Evolutionary conservation across 805 yeast species (phyloP).

Genomic region (Saccharomycopsis oosterbeekiorum): DNA sequence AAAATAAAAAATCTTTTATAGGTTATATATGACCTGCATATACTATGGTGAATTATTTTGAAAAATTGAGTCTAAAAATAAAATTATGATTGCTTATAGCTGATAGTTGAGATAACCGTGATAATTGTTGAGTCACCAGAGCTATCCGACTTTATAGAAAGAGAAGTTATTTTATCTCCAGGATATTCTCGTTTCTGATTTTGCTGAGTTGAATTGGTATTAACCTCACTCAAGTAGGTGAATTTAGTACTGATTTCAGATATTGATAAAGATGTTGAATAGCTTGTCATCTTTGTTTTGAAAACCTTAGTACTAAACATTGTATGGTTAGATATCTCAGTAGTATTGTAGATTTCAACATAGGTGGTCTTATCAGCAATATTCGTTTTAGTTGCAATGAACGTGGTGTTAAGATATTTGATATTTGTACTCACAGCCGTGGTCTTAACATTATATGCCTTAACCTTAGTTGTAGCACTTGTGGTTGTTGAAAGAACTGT

Average conservation of each 20-base stretch:
- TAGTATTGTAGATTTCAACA: background rate
- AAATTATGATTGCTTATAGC: background rate
- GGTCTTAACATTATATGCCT: background rate
- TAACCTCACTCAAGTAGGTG: background rate
- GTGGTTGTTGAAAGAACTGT: constrained; percentile 2
- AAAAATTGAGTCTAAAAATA: background rate
- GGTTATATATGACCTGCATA: background rate
- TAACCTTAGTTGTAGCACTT: background rate
- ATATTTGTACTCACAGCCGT: background rate
- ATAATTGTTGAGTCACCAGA: background rate
- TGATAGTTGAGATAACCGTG: background rate
- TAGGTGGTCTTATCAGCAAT: background rate
- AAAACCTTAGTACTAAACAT: background rate
- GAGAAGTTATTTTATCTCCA: background rate
- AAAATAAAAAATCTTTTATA: background rate
- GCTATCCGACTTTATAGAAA: background rate
- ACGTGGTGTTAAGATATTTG: background rate
- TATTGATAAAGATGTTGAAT: background rate
- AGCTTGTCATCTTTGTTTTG: background rate
- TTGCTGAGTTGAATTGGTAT: background rate
- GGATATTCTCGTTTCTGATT: background rate
- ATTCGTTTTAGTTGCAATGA: background rate
- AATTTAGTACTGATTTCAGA: background rate
- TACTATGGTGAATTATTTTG: background rate
- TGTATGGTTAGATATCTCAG: background rate